Percentiles rank a stretch among this genome's conserved stretches.
Conservation (phyloP, 2,329 filamentous ascomycete species). For the Lecanoromycetidae sp. region DNA sequence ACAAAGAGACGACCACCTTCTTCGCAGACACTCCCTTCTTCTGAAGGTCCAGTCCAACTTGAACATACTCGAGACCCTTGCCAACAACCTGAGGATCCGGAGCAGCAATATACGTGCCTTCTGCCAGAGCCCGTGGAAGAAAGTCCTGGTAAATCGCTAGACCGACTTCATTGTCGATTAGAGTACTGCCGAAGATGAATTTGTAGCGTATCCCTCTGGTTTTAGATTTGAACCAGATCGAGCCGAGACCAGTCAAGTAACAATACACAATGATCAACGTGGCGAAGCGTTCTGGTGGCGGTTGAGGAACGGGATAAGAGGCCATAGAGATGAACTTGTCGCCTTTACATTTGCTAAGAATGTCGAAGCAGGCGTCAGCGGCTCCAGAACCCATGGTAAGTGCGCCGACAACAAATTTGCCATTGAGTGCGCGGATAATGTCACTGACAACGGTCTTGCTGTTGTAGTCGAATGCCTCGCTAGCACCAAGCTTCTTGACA, state of each 20-base stretch:
- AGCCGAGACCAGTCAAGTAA: too few species aligned
- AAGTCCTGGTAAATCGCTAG: constrained; percentile 23
- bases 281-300: constrained; percentile 18
- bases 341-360: constrained; percentile 15
- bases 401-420: constrained; percentile 6
- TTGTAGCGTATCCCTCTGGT: too few species aligned
- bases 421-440: constrained; percentile 21
- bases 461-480: constrained; percentile 35
- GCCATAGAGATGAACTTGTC: constrained; percentile 17
- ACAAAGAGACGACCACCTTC: constrained; percentile 22
- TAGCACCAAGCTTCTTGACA: constrained; percentile 33
- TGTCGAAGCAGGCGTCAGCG: constrained; percentile 17
- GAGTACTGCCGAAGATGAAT: constrained; percentile 20
- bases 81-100: constrained; percentile 20
- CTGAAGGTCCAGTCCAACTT: constrained; percentile 19
- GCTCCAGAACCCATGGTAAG: constrained; percentile 14
- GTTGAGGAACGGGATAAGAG: constrained; percentile 3
- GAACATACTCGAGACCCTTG: constrained; percentile 20
- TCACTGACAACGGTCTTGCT: constrained; percentile 24
- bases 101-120: constrained; percentile 24
- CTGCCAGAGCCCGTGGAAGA: constrained; percentile 25
- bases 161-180: constrained; percentile 23
- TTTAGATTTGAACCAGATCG: too few species aligned
- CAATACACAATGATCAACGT: too few species aligned
- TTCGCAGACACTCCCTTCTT: constrained; percentile 22